Evolutionary conservation across 768 basidiomycete genomes (phyloP), one percentile per base, ranked within the genome.

Genomic region (Gymnopilus dilepis): DNA sequence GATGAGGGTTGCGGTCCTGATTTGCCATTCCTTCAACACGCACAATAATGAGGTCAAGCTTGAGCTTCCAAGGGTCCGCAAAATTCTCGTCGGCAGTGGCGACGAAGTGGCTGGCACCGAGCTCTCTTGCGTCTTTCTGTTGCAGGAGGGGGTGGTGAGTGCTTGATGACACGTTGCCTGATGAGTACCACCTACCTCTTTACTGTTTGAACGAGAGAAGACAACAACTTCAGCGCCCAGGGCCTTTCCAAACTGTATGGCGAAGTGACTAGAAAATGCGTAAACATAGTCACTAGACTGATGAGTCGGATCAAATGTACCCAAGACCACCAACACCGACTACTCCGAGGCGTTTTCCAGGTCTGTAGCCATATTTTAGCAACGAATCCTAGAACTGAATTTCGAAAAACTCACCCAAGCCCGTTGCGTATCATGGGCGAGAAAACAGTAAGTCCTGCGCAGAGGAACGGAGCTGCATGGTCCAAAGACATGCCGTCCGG

Each of bases 261-360:
- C 76, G 33, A 72, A 71, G 58, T 77, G 76, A 4, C 76, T 77
- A 52, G 33, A 42, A 2, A 2, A 17, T 19, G n/a, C 37, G 15
- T 6, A 24, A 19, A 22, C 51, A 33, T 4, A 31, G 7, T 52
- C 1, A 9, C 28, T 52, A 4, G 40, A 6, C 3, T 37, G 4
- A 1, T 13, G 47, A 9, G 11, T 9, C 33, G 45, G 21, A 38
- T n/a, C n/a, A n/a, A 34, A 56, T 67, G 22, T 50, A 76, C 76
- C 82, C 84, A 17, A 88, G 75, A 19, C 87, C 88, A 41, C 88
- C 88, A 38, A 91, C 80, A 43, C 88, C 88, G 61, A 90, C 76
- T 38, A 91, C 73, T 42, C 87, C 89, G 62, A 91, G 84, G 61
- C 80, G 82, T 74, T 85, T 87, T 42, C 87, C 87, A 0, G 85